phyloP scores from a whole-genome alignment of 2,329 filamentous ascomycete genomes.

The Aspergillus udagawae region DNA sequence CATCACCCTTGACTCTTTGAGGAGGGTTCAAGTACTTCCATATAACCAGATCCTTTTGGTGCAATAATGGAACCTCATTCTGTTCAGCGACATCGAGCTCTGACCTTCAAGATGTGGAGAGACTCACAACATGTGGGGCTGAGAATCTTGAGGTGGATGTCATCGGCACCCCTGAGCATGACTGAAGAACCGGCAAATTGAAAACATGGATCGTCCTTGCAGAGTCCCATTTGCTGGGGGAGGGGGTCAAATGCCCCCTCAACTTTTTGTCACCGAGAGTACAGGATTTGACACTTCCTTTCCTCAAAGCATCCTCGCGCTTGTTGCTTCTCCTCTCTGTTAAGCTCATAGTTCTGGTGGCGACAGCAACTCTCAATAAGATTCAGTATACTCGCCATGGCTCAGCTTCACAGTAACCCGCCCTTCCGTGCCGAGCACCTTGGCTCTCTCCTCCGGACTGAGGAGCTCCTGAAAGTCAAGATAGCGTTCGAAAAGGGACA shows the following conservation, averaged over 20 bases:
- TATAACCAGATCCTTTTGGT: not conserved
- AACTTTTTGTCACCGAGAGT: no score
- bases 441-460: slow-evolving; percentile 65
- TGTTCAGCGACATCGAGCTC: not conserved
- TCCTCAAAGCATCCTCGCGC: not conserved
- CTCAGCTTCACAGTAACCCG: slow-evolving; percentile 42
- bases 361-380: not conserved
- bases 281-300: not conserved
- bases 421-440: slow-evolving; percentile 71
- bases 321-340: not conserved
- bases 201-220: not conserved
- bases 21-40: not conserved
- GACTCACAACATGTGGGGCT: slow-evolving; percentile 5
- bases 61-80: not conserved
- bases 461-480: slow-evolving; percentile 58
- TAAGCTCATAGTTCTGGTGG: no score
- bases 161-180: not conserved
- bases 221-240: not conserved
- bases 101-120: slow-evolving; percentile 2
- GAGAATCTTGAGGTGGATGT: not conserved
- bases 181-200: not conserved
- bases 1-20: not conserved
- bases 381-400: slow-evolving; percentile 21
- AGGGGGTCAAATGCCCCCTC: not conserved
- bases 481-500: slow-evolving; percentile 54